Percentiles rank a stretch among this genome's conserved stretches.
These are phyloP conservation scores for Extremus antarcticus DNA, from an alignment of 495 filamentous ascomycete species.

Conservation along the genomic window DNA sequence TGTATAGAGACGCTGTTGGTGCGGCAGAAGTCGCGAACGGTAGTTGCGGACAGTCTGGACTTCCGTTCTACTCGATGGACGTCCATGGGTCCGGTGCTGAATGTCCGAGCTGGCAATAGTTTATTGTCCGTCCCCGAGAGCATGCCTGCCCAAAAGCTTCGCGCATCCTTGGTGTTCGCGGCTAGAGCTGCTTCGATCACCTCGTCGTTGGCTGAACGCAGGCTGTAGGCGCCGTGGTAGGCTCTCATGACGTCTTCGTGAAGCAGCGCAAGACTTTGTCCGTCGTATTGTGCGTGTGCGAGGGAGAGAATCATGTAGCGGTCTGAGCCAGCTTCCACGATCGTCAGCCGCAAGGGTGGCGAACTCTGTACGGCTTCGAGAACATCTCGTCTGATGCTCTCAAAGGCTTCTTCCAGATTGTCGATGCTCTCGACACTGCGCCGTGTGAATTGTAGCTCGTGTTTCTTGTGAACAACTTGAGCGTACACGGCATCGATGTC, in stretches of 20 bases:
- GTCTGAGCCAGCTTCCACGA: conserved; percentile 18
- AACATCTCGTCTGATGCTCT: conserved; percentile 5
- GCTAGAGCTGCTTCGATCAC: conserved; percentile 39
- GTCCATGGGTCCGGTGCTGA: background rate
- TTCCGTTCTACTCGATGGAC: conserved; percentile 38
- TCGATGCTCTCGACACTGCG: background rate
- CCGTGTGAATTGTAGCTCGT: conserved; percentile 2
- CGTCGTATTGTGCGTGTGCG: conserved; percentile 72
- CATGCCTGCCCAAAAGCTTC: conserved; percentile 49
- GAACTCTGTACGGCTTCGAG: background rate
- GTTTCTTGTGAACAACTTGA: conserved; percentile 45
- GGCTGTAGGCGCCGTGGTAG: conserved; percentile 36
- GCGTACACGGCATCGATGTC: conserved; percentile 45
- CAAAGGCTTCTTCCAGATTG: conserved; percentile 17
- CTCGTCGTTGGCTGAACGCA: conserved; percentile 36
- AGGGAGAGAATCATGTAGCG: conserved; percentile 56
- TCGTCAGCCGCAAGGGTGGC: conserved; percentile 23
- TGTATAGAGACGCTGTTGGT: conserved; percentile 49
- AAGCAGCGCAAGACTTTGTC: conserved; percentile 56
- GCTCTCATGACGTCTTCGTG: conserved; percentile 53
- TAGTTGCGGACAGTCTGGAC: conserved; percentile 30
- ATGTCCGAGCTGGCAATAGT: conserved; percentile 27
- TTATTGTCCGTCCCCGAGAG: conserved; percentile 36
- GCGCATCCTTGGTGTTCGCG: conserved; percentile 30
- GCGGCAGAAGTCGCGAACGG: conserved; percentile 44